Evolutionary conservation across 2,329 filamentous ascomycete genomes (phyloP).

Genomic region (Acrocalymma vagum): DNA sequence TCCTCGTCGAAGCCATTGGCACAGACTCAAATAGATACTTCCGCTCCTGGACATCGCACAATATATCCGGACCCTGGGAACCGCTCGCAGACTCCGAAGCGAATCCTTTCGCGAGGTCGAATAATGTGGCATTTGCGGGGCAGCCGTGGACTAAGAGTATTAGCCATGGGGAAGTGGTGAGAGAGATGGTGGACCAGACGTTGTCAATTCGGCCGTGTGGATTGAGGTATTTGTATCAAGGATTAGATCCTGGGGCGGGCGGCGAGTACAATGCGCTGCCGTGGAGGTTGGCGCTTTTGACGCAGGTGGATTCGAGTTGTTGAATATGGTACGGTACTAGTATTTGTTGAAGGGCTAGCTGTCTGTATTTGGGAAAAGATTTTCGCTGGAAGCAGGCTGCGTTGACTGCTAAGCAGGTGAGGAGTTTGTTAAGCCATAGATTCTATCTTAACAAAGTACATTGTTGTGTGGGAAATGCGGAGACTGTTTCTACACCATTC

Average conservation of each 20-base stretch:
- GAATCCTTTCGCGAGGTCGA: constrained; percentile 49
- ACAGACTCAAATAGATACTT: constrained; percentile 44
- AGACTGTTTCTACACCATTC: too few relatives aligned
- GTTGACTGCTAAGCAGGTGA: too few relatives aligned
- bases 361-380: too few relatives aligned
- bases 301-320: constrained; percentile 18
- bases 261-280: constrained; percentile 48
- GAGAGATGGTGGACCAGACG: constrained; percentile 48
- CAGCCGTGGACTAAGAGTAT: constrained; percentile 50
- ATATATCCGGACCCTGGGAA: constrained; percentile 45
- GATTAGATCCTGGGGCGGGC: constrained; percentile 39
- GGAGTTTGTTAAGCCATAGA: too few relatives aligned
- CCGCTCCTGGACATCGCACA: constrained; percentile 48
- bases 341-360: too few relatives aligned
- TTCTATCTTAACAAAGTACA: too few relatives aligned
- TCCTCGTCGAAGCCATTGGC: constrained; percentile 52
- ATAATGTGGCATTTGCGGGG: constrained; percentile 47
- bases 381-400: too few relatives aligned
- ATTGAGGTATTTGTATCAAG: constrained; percentile 51
- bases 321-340: too few relatives aligned
- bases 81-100: constrained; percentile 44
- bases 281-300: constrained; percentile 48
- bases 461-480: too few relatives aligned
- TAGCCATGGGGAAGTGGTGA: constrained; percentile 45
- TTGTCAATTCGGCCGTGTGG: constrained; percentile 45